Evolutionary conservation across 2,329 filamentous ascomycete species (phyloP), one percentile per base, ranked within the genome.

Genomic region (Ophiobolus disseminans): DNA sequence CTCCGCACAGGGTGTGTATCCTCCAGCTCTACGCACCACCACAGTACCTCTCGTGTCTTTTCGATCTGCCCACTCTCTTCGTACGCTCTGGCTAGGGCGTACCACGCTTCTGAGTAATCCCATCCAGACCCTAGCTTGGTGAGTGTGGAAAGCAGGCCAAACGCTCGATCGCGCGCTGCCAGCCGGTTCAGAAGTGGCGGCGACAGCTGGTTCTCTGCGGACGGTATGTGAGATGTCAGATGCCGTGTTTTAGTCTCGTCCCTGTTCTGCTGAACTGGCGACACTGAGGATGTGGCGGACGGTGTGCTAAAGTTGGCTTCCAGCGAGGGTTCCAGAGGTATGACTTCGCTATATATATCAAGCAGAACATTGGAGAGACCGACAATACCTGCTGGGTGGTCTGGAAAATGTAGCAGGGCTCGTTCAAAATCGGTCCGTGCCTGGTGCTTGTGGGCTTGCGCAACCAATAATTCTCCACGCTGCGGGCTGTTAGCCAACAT

Each of bases 21-120:
- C 70, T 97, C 94, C 22, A 99, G 79, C 74, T 97, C 91, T 10
- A 99, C 89, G 63, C 92, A 96, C 91, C 93, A 97, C 94, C 94
- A 97, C 5, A 97, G 80, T 36, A 92, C 91, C 61, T 94, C 89
- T 76, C 92, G 95, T 11, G 94, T 89, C 77, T 93, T 96, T 28
- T 94, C 89, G 1, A 85, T 74, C 76, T 96, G 90, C 0, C 88
- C 89, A 48, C 90, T 89, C 68, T 91, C 85, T 73, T 99, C 94
- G 66, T 97, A 90, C 8, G 90, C 91, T 55, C 91, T 81, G 0
- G 91, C 90, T 25, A 99, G 82, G 4, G 88, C 84, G 66, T 91
- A 93, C 94, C 94, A 99, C 4, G 93, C 94, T 69, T 97, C 94
- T 0, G 90, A 86, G 69, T 88, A 84, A 73, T 97, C 93, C 94